A percentile compares a stretch with the other conserved stretches of the same genome.
Conservation (phyloP, 2,329 filamentous ascomycete genomes). For the Ciborinia camelliae region DNA sequence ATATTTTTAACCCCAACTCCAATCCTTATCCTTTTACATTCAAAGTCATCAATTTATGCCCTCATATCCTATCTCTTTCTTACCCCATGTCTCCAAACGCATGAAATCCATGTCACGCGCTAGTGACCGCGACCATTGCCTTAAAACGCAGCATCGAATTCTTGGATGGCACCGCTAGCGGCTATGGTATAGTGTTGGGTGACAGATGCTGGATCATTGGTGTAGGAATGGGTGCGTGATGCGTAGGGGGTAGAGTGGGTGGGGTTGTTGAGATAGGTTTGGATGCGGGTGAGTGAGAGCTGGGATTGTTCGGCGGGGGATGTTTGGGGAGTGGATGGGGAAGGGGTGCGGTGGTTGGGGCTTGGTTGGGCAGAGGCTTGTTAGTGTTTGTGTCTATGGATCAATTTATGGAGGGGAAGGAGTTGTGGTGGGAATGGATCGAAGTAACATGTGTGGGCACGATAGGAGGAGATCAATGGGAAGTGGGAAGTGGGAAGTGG, state of each 20-base stretch:
- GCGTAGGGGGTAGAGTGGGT: not conserved
- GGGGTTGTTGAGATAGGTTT: not conserved
- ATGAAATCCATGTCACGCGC: too few species aligned
- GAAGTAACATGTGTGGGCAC: too few species aligned
- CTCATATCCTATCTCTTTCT: too few species aligned
- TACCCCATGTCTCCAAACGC: too few species aligned
- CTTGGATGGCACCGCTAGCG: not conserved
- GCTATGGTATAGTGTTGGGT: not conserved
- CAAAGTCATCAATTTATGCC: too few species aligned
- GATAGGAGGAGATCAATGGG: too few species aligned
- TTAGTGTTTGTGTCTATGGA: not conserved
- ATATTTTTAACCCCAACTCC: not conserved
- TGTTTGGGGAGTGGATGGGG: not conserved
- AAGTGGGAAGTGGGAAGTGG: too few species aligned
- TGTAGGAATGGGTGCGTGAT: not conserved
- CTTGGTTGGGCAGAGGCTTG: not conserved
- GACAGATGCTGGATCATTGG: not conserved
- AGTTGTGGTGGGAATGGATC: too few species aligned
- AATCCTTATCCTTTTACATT: not conserved
- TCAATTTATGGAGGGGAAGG: too few species aligned
- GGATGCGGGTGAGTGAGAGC: not conserved
- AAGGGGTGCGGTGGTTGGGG: not conserved
- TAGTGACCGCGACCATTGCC: too few species aligned
- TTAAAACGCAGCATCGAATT: not conserved
- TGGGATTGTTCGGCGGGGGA: not conserved